A percentile compares a stretch with the other conserved stretches of the same genome.
These are phyloP conservation scores for Bodo saltans DNA, from an alignment of 78 protist species.

Conservation along the genomic window DNA sequence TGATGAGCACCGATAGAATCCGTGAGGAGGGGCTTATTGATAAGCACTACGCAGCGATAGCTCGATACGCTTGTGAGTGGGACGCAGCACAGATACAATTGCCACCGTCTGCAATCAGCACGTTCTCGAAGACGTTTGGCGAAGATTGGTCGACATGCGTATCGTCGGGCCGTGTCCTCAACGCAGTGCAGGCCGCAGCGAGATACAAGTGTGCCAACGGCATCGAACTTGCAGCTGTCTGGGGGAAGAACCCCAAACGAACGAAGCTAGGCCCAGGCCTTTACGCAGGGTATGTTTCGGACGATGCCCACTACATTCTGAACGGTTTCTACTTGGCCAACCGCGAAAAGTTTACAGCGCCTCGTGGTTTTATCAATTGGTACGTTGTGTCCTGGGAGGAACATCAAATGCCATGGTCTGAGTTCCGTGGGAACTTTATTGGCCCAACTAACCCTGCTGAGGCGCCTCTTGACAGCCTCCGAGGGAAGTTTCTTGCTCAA, in stretches of 20 bases:
- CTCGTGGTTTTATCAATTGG: not conserved
- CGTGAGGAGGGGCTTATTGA: slow-evolving; percentile 15
- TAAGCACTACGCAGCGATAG: slow-evolving; percentile 31
- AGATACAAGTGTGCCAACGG: not conserved
- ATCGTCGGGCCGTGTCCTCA: slow-evolving; percentile 1
- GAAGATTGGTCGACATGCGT: not conserved
- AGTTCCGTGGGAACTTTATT: slow-evolving; percentile 31
- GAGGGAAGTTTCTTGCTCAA: slow-evolving; percentile 6
- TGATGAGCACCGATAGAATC: not conserved
- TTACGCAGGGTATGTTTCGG: slow-evolving; percentile 23
- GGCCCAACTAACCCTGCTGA: slow-evolving; percentile 42
- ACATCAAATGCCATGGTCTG: slow-evolving; percentile 21
- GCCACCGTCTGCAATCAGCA: not conserved
- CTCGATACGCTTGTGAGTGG: not conserved
- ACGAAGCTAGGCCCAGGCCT: slow-evolving; percentile 41
- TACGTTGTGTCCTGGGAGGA: slow-evolving; percentile 29
- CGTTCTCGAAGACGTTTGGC: slow-evolving; percentile 21
- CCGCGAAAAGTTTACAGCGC: slow-evolving; percentile 31
- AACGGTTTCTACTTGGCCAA: slow-evolving; percentile 45
- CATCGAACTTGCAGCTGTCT: not conserved
- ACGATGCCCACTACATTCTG: not conserved
- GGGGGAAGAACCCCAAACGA: not conserved
- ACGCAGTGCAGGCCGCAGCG: slow-evolving; percentile 26
- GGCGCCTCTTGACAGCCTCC: slow-evolving; percentile 16
- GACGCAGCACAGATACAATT: slow-evolving; percentile 6